phyloP scores from a whole-genome alignment of 805 yeast species.

The Kazachstania kunashirensis region DNA sequence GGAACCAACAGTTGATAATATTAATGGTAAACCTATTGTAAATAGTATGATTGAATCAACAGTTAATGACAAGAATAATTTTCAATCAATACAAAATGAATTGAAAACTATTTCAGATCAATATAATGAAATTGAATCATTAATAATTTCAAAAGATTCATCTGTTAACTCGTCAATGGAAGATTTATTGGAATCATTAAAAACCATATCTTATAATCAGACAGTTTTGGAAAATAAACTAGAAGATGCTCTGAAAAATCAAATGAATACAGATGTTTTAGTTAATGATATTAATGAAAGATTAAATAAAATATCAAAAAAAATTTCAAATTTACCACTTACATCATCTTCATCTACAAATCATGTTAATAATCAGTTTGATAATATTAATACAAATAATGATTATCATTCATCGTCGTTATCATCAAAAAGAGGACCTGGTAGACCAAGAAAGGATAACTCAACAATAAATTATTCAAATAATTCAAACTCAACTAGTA shows the following conservation, averaged over 20 bases:
- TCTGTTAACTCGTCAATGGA: slow-evolving; percentile 14
- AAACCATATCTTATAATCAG: slow-evolving; percentile 27
- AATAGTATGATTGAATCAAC: too few relatives aligned
- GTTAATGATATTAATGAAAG: slow-evolving; percentile 24
- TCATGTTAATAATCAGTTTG: too few relatives aligned
- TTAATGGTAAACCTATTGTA: too few relatives aligned
- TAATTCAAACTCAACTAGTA: background rate
- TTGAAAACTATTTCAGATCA: slow-evolving; percentile 8
- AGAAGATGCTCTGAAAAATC: slow-evolving; percentile 29
- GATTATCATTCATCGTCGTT: background rate
- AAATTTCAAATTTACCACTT: background rate
- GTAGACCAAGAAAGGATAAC: slow-evolving; percentile 27
- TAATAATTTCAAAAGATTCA: slow-evolving; percentile 13
- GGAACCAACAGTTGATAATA: too few relatives aligned
- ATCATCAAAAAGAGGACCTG: slow-evolving; percentile 24
- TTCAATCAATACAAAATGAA: slow-evolving; percentile 6
- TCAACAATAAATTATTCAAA: background rate
- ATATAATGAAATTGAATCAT: slow-evolving; percentile 12
- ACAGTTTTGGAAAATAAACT: slow-evolving; percentile 28
- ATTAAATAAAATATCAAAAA: slow-evolving; percentile 8
- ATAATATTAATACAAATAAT: too few relatives aligned
- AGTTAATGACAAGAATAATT: background rate
- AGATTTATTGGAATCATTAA: slow-evolving; percentile 20
- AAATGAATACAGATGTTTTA: slow-evolving; percentile 28
- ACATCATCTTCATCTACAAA: too few relatives aligned